A percentile compares a stretch with the other conserved stretches of the same genome.
phyloP scores from a whole-genome alignment of 2,329 filamentous ascomycete genomes.

The Lachnellula willkommii region DNA sequence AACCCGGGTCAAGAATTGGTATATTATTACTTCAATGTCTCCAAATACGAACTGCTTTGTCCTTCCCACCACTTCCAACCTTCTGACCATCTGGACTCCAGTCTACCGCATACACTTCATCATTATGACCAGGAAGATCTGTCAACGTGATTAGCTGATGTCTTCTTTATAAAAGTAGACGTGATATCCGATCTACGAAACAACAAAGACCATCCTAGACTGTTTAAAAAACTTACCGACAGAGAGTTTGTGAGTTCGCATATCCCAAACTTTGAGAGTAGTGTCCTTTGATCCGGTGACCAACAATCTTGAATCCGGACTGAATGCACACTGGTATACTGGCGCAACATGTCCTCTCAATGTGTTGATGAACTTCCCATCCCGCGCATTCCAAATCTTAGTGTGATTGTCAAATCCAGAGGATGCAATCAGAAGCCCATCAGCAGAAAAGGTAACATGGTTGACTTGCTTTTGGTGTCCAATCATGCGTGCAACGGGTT shows the following conservation, averaged over 20 bases:
- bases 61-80: slow-evolving; percentile 87
- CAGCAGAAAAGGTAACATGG: slow-evolving; percentile 88
- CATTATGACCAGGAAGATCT: slow-evolving; percentile 84
- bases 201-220: not conserved
- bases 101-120: slow-evolving; percentile 90
- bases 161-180: not conserved
- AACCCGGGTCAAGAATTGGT: too few species aligned
- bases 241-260: slow-evolving; percentile 74
- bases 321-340: slow-evolving; percentile 90
- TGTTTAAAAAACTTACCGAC: slow-evolving; percentile 29
- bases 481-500: slow-evolving; percentile 81
- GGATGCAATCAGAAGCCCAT: slow-evolving; percentile 81
- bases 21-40: slow-evolving; percentile 42
- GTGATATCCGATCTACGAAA: not conserved
- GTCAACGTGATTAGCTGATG: slow-evolving; percentile 31
- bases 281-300: slow-evolving; percentile 81
- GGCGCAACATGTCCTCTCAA: slow-evolving; percentile 84
- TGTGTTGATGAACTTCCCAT: slow-evolving; percentile 76
- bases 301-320: slow-evolving; percentile 81
- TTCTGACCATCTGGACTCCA: slow-evolving; percentile 89
- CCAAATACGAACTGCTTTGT: slow-evolving; percentile 71
- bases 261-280: slow-evolving; percentile 92
- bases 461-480: slow-evolving; percentile 97
- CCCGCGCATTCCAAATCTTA: slow-evolving; percentile 79
- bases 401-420: slow-evolving; percentile 92